These are phyloP conservation scores for Coemansia sp. DNA, from an alignment of 192 early-diverging fungal genomes.

Conservation along the genomic window DNA sequence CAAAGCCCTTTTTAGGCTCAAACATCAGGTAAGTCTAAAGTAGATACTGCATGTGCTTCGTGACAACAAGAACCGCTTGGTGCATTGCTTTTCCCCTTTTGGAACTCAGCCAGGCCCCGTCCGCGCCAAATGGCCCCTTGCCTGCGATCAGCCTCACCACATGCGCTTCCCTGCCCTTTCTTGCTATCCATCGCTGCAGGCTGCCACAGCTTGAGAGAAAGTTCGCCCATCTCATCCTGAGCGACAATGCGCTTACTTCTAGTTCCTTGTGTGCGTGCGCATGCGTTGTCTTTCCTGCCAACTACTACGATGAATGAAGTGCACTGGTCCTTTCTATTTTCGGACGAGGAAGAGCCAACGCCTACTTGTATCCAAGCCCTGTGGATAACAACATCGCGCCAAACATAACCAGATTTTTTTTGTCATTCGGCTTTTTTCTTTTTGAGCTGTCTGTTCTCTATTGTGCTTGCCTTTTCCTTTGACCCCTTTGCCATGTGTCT, in stretches of 20 bases:
- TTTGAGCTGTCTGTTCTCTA: neutral
- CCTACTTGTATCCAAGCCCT: neutral
- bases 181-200: slow-evolving; percentile 6
- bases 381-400: neutral
- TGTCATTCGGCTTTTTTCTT: slow-evolving; percentile 4
- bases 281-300: neutral
- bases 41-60: slow-evolving; percentile 4
- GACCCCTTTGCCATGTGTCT: slow-evolving; percentile 1
- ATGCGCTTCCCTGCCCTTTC: neutral
- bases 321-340: slow-evolving; percentile 10
- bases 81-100: slow-evolving; percentile 2
- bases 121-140: slow-evolving; percentile 5
- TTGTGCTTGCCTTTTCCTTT: slow-evolving; percentile 5
- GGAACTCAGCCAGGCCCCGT: slow-evolving; percentile 5
- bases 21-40: slow-evolving; percentile 42
- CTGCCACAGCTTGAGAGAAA: neutral
- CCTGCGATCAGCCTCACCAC: slow-evolving; percentile 6
- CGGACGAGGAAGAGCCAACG: neutral
- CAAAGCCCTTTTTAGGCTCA: slow-evolving; percentile 46
- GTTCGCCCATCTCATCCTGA: neutral
- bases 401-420: slow-evolving; percentile 3
- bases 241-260: slow-evolving; percentile 7
- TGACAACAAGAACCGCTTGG: neutral
- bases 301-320: neutral
- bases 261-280: neutral